Evolutionary conservation across 805 yeast genomes (phyloP).

Genomic region (Candida montana): DNA sequence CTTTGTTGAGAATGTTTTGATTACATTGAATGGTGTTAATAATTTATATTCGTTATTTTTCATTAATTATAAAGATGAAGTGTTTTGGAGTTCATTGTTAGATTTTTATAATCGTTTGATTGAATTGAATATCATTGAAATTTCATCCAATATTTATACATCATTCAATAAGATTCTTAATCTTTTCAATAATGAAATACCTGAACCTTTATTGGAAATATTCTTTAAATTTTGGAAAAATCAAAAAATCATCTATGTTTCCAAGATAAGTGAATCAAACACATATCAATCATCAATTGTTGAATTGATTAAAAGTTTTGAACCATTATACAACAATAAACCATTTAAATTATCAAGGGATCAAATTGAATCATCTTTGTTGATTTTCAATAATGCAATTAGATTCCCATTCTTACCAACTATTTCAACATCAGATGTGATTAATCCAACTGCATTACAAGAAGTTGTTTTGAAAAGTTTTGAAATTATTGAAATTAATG

Average conservation of each 20-base stretch:
- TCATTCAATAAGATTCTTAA: slow-evolving; percentile 44
- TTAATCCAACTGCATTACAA: slow-evolving; percentile 62
- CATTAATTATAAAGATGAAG: slow-evolving; percentile 26
- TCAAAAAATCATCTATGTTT: slow-evolving; percentile 40
- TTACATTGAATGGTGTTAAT: slow-evolving; percentile 62
- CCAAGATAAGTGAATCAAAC: slow-evolving; percentile 26
- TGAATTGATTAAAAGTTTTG: slow-evolving; percentile 49
- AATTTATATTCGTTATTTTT: slow-evolving; percentile 54
- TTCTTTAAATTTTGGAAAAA: slow-evolving; percentile 49
- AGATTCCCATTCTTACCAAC: slow-evolving; percentile 70
- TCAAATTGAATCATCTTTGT: slow-evolving; percentile 45
- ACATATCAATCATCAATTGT: slow-evolving; percentile 57
- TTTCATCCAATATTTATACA: slow-evolving; percentile 52
- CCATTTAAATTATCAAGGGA: slow-evolving; percentile 29
- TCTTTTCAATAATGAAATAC: slow-evolving; percentile 26
- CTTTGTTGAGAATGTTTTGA: slow-evolving; percentile 56
- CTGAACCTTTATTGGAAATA: slow-evolving; percentile 30
- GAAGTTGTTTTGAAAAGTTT: slow-evolving; percentile 48
- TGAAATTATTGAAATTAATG: slow-evolving; percentile 23
- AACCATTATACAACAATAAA: slow-evolving; percentile 32
- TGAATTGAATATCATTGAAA: slow-evolving; percentile 40
- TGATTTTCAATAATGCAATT: slow-evolving; percentile 58
- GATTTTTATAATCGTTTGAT: slow-evolving; percentile 41
- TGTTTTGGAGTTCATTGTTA: slow-evolving; percentile 56
- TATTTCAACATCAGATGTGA: slow-evolving; percentile 42